Evolutionary conservation across 768 basidiomycete genomes (phyloP), one percentile per base, ranked within the genome.

Genomic region (Mycena haematopus): DNA sequence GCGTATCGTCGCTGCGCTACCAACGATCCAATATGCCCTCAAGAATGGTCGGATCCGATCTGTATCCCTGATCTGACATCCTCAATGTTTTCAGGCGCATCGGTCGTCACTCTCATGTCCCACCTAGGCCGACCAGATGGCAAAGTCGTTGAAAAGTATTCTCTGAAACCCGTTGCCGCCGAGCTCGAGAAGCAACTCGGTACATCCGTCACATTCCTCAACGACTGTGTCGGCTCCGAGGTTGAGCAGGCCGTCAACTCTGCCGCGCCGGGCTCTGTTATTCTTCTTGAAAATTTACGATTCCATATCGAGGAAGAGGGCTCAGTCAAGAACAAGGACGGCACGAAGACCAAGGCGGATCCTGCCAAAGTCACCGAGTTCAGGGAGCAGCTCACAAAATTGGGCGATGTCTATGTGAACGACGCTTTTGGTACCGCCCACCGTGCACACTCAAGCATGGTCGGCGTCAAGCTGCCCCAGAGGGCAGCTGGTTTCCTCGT

Each of bases 261-360:
- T 44, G 89, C 91, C 6, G 71, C 84, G 31, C 51, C 70, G 52
- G 91, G 96, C 52, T 82, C 91, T 45, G 77, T 94, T 69, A 86
- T 99, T 78, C 85, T 99, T 60, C 87, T 99, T 72, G 96, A 99
- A 80, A 99, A 99, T 79, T 82, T 99, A 55, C 92, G 96, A 63
- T 99, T 97, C 87, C 94, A 99, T 78, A 95, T 94, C 68, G 96
- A 96, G 72, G 96, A 99, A 79, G 96, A 99, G 77, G 96, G 96
- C 22, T 92, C 91, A 49, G 84, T 85, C 70, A 96, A 96, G 80
- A 95, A 95, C 77, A 89, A 92, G 75, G 94, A 96, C 55, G 95
- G 95, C 51, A 87, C 89, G 71, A 99, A 99, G 83, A 91, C 85
- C 69, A 99, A 98, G 80, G 96, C 97, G 45, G 92, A 95, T 74